phyloP scores from a whole-genome alignment of 345 rosid genomes.

The Luvunga scandens region DNA sequence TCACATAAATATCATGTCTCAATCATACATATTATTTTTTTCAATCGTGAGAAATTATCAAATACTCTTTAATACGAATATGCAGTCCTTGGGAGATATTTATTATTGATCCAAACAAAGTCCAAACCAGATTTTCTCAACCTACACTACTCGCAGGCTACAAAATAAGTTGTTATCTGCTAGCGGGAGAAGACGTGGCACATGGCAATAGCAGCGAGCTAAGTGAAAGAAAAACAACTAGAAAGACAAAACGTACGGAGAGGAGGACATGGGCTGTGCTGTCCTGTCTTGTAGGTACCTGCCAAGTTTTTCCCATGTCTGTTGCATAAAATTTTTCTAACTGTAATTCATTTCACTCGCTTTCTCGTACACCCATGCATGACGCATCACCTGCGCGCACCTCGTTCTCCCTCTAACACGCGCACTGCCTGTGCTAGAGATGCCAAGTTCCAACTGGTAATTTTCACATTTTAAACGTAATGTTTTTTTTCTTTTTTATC shows the following conservation, averaged over 20 bases:
- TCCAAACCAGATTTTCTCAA: no score
- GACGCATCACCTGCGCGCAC: background rate
- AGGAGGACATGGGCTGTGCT: background rate
- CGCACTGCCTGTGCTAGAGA: background rate
- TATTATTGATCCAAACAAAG: no score
- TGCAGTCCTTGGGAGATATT: no score
- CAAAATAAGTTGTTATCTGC: background rate
- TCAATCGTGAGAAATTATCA: no score
- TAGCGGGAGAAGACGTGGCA: background rate
- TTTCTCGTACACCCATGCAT: background rate
- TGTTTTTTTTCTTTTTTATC: no score
- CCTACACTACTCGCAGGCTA: no score
- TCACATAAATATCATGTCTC: no score
- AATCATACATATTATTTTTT: no score
- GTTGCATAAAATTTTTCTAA: background rate
- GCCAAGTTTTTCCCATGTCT: background rate
- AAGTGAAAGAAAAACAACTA: background rate
- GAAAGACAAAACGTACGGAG: slow-evolving; percentile 7
- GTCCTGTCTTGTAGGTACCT: background rate
- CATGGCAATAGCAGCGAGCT: background rate
- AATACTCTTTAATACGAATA: no score
- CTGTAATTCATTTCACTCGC: background rate
- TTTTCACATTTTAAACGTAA: no score
- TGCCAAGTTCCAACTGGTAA: no score
- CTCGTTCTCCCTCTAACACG: background rate